These are phyloP conservation scores for Rhizoclosmatium sp. DNA, from an alignment of 192 early-diverging fungal genomes.

Conservation along the genomic window DNA sequence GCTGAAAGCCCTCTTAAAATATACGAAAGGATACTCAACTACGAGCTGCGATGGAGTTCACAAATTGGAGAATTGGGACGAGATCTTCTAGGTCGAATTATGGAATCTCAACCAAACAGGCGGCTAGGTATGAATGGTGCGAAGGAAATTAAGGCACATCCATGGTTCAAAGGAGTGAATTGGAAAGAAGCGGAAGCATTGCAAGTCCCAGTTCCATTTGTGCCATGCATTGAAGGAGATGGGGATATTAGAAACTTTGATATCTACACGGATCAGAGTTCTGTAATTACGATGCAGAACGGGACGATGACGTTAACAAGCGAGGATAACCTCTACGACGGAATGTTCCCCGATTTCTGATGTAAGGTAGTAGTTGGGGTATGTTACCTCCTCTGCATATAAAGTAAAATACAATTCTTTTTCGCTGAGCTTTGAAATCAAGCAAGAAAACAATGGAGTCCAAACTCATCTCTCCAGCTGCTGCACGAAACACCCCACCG, in stretches of 20 bases:
- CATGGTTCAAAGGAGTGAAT: slow-evolving; percentile 41
- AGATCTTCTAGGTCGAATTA: slow-evolving; percentile 30
- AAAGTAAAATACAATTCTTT: too few relatives aligned
- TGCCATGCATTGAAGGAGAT: slow-evolving; percentile 37
- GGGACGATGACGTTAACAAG: slow-evolving; percentile 18
- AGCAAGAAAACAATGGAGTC: too few relatives aligned
- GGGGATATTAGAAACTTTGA: slow-evolving; percentile 54
- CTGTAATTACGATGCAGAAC: slow-evolving; percentile 36
- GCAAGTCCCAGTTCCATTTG: slow-evolving; percentile 39
- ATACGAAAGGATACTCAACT: slow-evolving; percentile 50
- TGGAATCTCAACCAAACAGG: slow-evolving; percentile 31
- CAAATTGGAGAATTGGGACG: slow-evolving; percentile 34
- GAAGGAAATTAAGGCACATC: slow-evolving; percentile 42
- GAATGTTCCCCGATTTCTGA: slow-evolving; percentile 43
- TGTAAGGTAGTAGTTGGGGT: background rate
- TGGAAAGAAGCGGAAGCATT: slow-evolving; percentile 32
- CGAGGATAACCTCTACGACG: slow-evolving; percentile 36
- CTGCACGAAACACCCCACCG: too few relatives aligned
- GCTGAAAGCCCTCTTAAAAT: slow-evolving; percentile 46
- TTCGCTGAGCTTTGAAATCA: too few relatives aligned
- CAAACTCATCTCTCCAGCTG: too few relatives aligned
- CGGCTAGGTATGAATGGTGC: slow-evolving; percentile 46
- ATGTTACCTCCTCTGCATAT: too few relatives aligned
- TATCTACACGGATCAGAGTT: slow-evolving; percentile 38
- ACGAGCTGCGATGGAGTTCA: slow-evolving; percentile 42